Evolutionary conservation across 1,139 yeast species (phyloP).

Genomic region (Blastobotrys indianensis): DNA sequence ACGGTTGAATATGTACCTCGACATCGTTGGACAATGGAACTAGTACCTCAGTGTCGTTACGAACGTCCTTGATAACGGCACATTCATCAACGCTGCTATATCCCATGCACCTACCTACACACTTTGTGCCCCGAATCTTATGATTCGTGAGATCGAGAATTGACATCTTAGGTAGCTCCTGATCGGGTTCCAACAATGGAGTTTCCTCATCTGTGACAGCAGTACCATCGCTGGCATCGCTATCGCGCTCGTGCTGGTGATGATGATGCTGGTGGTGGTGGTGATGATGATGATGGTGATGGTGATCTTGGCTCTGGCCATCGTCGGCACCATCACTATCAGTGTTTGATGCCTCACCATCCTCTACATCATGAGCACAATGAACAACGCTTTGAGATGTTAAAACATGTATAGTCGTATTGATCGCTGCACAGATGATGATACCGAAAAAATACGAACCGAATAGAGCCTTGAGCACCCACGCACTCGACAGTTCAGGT

Average conservation of each 20-base stretch:
- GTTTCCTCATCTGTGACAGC: constrained; percentile 16
- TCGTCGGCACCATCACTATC: constrained; percentile 18
- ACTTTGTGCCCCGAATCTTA: constrained; percentile 28
- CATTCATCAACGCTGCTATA: constrained; percentile 43
- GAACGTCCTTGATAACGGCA: constrained; percentile 5
- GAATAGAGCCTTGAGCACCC: constrained; percentile 36
- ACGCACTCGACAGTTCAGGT: constrained; percentile 16
- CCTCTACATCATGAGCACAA: constrained; percentile 54
- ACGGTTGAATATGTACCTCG: too few relatives aligned
- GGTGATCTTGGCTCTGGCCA: constrained; percentile 8
- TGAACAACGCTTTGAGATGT: constrained; percentile 84
- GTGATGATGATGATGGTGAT: constrained; percentile 26
- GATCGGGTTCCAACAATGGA: constrained; percentile 14
- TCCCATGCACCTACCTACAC: constrained; percentile 49
- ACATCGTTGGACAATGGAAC: neutral
- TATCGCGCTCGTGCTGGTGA: neutral
- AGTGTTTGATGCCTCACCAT: constrained; percentile 22
- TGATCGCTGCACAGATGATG: constrained; percentile 51
- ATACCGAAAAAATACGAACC: constrained; percentile 56
- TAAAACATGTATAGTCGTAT: constrained; percentile 58
- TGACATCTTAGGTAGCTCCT: constrained; percentile 11
- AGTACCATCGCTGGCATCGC: constrained; percentile 9
- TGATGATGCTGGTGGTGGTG: constrained; percentile 57
- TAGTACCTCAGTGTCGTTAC: neutral
- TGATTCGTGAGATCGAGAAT: constrained; percentile 27